Conservation (phyloP, 129 eudicot genomes). For the Heracleum sosnowskyi region DNA sequence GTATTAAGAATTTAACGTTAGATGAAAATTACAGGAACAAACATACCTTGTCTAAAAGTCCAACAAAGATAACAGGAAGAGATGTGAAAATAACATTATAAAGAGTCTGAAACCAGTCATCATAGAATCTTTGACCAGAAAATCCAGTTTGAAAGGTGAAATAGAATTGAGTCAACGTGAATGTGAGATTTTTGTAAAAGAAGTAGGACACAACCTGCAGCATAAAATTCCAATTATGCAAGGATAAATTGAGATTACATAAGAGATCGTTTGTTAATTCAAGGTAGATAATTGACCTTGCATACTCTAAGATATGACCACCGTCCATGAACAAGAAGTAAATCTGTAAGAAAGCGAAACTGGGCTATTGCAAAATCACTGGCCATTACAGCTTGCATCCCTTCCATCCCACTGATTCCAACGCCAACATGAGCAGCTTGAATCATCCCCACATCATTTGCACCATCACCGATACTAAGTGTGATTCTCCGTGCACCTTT, state of each 20-base stretch:
- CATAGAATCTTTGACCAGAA: slow-evolving; percentile 95
- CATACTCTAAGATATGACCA: slow-evolving; percentile 95
- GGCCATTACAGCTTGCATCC: slow-evolving; percentile 99
- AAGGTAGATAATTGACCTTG: slow-evolving; percentile 47
- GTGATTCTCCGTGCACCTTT: slow-evolving; percentile 93
- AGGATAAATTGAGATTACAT: not conserved
- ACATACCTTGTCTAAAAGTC: slow-evolving; percentile 83
- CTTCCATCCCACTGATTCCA: slow-evolving; percentile 95
- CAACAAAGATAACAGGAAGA: slow-evolving; percentile 80
- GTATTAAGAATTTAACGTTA: not conserved
- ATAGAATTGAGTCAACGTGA: slow-evolving; percentile 95
- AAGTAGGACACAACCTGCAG: slow-evolving; percentile 88
- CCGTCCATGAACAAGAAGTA: slow-evolving; percentile 96
- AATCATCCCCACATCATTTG: slow-evolving; percentile 98
- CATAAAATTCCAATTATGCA: not conserved
- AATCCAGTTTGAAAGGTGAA: slow-evolving; percentile 89
- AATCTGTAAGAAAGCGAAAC: slow-evolving; percentile 80
- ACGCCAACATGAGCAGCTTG: slow-evolving; percentile 99
- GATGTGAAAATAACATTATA: slow-evolving; percentile 94
- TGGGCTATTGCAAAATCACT: slow-evolving; percentile 98
- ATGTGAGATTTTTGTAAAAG: slow-evolving; percentile 90
- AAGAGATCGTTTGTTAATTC: not conserved
- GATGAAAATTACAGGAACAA: not conserved
- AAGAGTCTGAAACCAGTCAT: slow-evolving; percentile 96
- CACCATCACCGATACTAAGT: slow-evolving; percentile 96